Base-by-base conservation (phyloP, 495 filamentous ascomycete genomes). In the Penicillium psychrofluorescens region DNA sequence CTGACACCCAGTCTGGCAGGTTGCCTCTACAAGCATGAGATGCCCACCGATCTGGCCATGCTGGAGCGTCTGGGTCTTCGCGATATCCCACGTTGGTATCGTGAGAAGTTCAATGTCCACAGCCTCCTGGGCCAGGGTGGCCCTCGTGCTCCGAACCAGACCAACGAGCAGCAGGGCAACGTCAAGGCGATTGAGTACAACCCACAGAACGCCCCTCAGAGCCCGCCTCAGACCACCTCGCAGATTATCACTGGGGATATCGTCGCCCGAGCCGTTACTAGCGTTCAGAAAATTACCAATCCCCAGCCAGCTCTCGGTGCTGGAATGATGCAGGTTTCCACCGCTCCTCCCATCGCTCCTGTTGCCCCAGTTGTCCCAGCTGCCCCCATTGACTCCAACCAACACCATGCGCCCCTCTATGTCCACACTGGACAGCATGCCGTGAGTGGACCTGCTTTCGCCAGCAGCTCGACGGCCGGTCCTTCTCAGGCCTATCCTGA, bases 11-110 rank as follows among this genome's bases (percentile, higher is more conserved):
- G 7, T 14, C 7, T 9, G 39, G 6, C 33, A 73, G 70, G 90
- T 3, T 95, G 90, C 63, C 72, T 83, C 50, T 95, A 79, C 68
- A 86, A 85, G 63, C 90, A 95, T 56, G 84, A 90, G 55, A 91
- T 95, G 80, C 90, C 90, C 1, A 61, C 64, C 15, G 80, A 85
- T 35, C 53, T 50, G 29, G 65, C 59, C 0, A 83, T 76, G 38
- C 72, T 90, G 48, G 64, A 74, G 34, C 61, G 64, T 29, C 71
- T 91, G 9, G 89, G 89, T 2, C 68, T 83, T 30, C 60, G 64
- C 8, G 61, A 67, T 31, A 67, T 77, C 30, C 80, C 81, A 28
- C 55, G 58, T 9, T 85, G 79, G 81, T 81, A 69, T 48, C 62
- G 64, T 36, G 74, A 80, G 29, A 66, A 69, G 58, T 53, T 61